Conservation (phyloP, 805 yeast species). For the Starmerella bombicola region DNA sequence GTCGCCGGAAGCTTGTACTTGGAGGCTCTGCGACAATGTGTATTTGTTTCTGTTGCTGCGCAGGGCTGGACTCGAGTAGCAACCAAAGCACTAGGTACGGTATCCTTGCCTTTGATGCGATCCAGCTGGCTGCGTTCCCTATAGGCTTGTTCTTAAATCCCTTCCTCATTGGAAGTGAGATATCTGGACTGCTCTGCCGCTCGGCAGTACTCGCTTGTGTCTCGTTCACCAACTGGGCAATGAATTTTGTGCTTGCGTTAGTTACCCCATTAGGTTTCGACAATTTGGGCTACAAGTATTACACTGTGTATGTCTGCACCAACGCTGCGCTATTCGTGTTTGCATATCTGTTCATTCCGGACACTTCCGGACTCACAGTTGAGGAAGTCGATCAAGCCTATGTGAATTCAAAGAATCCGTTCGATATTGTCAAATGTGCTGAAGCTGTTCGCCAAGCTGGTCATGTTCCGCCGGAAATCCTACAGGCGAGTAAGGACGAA, state of each 20-base stretch:
- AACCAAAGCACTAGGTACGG: conserved; percentile 27
- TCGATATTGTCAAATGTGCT: conserved; percentile 16
- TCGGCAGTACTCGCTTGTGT: conserved; percentile 39
- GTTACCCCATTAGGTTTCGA: conserved; percentile 39
- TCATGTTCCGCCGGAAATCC: conserved; percentile 13
- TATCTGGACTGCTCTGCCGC: conserved; percentile 41
- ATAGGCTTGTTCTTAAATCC: conserved; percentile 33
- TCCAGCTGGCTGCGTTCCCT: conserved; percentile 38
- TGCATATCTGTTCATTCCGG: conserved; percentile 41
- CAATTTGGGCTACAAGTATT: conserved; percentile 42
- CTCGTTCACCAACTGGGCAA: conserved; percentile 46
- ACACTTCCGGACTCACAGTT: conserved; percentile 47
- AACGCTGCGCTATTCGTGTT: conserved; percentile 38
- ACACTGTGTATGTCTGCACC: conserved; percentile 45
- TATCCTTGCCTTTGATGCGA: conserved; percentile 39
- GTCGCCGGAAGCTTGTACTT: conserved; percentile 38
- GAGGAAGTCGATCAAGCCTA: conserved; percentile 39
- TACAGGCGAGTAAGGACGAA: conserved; percentile 4
- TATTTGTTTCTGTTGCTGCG: conserved; percentile 22
- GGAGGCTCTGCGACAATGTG: conserved; percentile 30
- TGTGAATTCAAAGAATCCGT: conserved; percentile 12
- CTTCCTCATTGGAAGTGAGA: conserved; percentile 42
- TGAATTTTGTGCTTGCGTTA: conserved; percentile 47
- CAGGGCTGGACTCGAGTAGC: conserved; percentile 27
- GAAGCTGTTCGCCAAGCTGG: conserved; percentile 11